Conservation (phyloP, 2,329 filamentous ascomycete species). For the Bipolaris victoriae region DNA sequence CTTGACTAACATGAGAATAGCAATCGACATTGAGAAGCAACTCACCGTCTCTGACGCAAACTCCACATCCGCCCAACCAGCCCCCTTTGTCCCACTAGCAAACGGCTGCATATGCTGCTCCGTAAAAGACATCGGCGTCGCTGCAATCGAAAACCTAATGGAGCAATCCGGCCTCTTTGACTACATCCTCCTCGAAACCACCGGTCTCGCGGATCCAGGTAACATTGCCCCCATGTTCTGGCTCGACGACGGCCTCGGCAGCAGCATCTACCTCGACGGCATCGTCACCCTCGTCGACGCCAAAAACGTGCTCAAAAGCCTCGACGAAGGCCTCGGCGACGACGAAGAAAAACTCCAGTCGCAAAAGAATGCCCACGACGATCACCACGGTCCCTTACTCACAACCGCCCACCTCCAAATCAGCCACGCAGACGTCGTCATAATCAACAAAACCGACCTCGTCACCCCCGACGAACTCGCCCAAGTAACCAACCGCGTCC, state of each 20-base stretch:
- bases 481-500: conserved; percentile 72
- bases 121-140: conserved; percentile 94
- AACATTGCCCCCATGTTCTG: conserved; percentile 97
- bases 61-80: conserved; percentile 36
- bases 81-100: conserved; percentile 83
- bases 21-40: conserved; percentile 93
- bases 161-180: conserved; percentile 92
- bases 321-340: conserved; percentile 68
- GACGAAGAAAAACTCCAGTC: conserved; percentile 56
- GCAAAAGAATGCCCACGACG: conserved; percentile 49
- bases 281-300: conserved; percentile 96
- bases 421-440: conserved; percentile 91
- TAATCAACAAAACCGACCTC: conserved; percentile 92
- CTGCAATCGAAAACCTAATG: conserved; percentile 95
- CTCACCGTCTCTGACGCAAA: conserved; percentile 73
- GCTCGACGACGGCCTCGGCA: conserved; percentile 94
- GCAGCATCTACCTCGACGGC: conserved; percentile 94
- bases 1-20: conserved; percentile 51
- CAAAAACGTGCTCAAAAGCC: conserved; percentile 82
- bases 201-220: conserved; percentile 90
- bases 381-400: conserved; percentile 70
- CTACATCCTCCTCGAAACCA: conserved; percentile 96
- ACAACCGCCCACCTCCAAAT: conserved; percentile 96
- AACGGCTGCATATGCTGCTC: conserved; percentile 99
- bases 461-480: conserved; percentile 73